phyloP scores from a whole-genome alignment of 768 basidiomycete genomes.

The Suillus bovinus region DNA sequence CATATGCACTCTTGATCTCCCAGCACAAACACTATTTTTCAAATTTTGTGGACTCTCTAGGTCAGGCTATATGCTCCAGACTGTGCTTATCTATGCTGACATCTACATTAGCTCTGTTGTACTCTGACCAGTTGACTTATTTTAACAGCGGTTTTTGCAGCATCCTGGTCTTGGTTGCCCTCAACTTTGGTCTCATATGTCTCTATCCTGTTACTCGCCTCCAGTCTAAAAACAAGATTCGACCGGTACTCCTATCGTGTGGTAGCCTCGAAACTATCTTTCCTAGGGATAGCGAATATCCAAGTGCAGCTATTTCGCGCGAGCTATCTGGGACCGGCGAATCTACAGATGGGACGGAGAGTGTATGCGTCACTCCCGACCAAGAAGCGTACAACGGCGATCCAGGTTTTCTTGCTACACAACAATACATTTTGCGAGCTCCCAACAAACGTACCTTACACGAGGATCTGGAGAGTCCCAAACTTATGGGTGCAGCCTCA shows the following conservation, averaged over 20 bases:
- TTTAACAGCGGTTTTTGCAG: background rate
- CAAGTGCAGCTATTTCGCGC: background rate
- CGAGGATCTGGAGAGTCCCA: background rate
- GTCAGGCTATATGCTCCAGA: background rate
- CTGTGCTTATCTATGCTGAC: background rate
- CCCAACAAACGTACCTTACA: background rate
- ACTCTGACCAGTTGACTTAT: conserved; percentile 1
- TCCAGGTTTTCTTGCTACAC: background rate
- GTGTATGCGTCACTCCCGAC: background rate
- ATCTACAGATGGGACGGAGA: background rate
- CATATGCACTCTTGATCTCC: background rate
- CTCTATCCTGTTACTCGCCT: background rate
- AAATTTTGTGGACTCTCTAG: conserved; percentile 3
- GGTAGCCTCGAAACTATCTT: background rate
- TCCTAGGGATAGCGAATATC: too few species aligned
- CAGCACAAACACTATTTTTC: conserved; percentile 3
- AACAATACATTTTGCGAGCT: background rate
- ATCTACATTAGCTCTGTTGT: background rate
- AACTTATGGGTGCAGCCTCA: background rate
- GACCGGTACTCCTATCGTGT: background rate
- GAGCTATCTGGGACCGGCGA: background rate
- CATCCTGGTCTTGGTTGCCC: background rate
- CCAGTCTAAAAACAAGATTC: background rate
- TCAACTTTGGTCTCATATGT: background rate
- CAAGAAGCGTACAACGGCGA: background rate